Percentiles rank a stretch among this genome's conserved stretches.
Conservation (phyloP, 2,329 filamentous ascomycete species). For the Echinosphaeria canescens region DNA sequence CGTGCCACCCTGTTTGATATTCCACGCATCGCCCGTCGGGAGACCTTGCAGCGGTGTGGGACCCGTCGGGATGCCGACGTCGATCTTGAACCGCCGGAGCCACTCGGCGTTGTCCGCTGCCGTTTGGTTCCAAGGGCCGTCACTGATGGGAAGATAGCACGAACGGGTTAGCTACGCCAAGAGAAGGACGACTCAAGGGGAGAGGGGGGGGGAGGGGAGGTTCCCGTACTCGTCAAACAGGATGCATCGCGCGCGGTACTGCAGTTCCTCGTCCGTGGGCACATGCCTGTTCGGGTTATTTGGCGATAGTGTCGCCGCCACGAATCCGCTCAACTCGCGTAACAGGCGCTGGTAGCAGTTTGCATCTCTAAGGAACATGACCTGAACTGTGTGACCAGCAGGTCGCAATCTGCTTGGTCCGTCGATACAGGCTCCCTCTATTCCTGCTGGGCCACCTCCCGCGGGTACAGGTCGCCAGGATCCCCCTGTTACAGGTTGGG, state of each 20-base stretch:
- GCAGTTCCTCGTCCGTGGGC: conserved; percentile 39
- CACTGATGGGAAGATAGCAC: too few species aligned
- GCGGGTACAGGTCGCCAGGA: too few species aligned
- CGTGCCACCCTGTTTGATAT: conserved; percentile 23
- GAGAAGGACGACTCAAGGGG: not conserved
- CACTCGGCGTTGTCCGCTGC: conserved; percentile 41
- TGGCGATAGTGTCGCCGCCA: conserved; percentile 27
- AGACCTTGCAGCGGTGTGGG: conserved; percentile 28
- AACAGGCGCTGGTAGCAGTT: conserved; percentile 36
- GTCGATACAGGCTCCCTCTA: too few species aligned
- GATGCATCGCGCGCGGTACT: conserved; percentile 40
- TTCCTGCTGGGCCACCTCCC: too few species aligned
- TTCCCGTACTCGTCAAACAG: conserved; percentile 39
- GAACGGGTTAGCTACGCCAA: not conserved
- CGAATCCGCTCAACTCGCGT: conserved; percentile 28
- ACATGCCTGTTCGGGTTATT: conserved; percentile 37
- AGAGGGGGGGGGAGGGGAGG: conserved; percentile 8
- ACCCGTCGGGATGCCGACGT: conserved; percentile 25
- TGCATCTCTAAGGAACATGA: conserved; percentile 28
- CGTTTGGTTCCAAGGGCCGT: conserved; percentile 43
- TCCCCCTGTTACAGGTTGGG: too few species aligned
- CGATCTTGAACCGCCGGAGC: conserved; percentile 38
- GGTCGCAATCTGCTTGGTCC: too few species aligned
- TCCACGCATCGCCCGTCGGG: conserved; percentile 18
- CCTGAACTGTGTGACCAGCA: not conserved